Base-by-base conservation (phyloP, 73 alveolate genomes). In the Symbiodinium pilosum region DNA sequence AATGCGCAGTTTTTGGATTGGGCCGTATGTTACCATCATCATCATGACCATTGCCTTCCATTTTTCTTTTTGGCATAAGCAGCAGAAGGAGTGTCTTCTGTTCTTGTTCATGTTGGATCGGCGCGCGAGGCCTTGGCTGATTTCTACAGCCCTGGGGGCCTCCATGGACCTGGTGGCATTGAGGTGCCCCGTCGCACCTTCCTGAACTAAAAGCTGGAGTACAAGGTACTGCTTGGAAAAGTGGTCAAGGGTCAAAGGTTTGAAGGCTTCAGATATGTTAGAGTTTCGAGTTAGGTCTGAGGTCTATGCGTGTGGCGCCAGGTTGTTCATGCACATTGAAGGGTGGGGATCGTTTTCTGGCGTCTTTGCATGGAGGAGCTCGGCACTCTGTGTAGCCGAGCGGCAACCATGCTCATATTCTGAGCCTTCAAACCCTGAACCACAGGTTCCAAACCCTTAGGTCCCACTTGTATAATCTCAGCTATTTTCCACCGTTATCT, bases 151-250 rank as follows among this genome's bases (percentile, higher is more conserved):
- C 51, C 91, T 3, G 93, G 98, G 14, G 84, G 83, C 71, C 92
- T 39, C 84, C 68, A n/a, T 4, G 98, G 98, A 38, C 98, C 98
- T 51, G 84, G 92, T 30, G 98, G 98, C 21, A 89, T 93, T 5
- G 97, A 64, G 81, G 81, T 30, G 7, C 26, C 26, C 26, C 32
- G 30, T 18, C 26, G 2, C 0, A n/a, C 32, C 32, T 54, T 18
- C 26, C 73, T 51, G 68, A 24, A 16, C 7, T 47, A 47, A 47
- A n/a, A n/a, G 24, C 16, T 47, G 64, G 68, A 24, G 68, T 51
- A 16, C 68, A 1, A 16, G 68, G 21, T 51, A 24, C n/a, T n/a
- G n/a, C 59, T 56, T 18, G 75, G 75, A n/a, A n/a, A n/a, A n/a
- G n/a, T n/a, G n/a, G 36, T 56, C 32, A 26, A 32, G 73, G 73